Evolutionary conservation across 305 asterid genomes (phyloP).

Genomic region (Fraxinus ornus): DNA sequence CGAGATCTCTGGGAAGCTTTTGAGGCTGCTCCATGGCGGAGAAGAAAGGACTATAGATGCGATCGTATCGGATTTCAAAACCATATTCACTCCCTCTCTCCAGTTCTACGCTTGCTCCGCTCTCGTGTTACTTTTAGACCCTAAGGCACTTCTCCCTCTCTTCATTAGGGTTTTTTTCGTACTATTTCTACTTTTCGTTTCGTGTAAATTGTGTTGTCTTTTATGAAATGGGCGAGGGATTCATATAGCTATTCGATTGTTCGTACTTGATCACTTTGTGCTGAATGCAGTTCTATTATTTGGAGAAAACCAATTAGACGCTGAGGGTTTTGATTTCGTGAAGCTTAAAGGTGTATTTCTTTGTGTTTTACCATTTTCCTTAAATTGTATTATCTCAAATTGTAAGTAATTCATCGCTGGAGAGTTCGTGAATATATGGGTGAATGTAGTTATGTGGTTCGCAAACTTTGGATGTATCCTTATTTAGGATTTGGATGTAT

Average conservation of each 20-base stretch:
- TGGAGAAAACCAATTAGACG: background rate
- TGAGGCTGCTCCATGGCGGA: conserved; percentile 60
- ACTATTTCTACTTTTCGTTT: background rate
- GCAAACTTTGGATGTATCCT: background rate
- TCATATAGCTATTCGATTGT: background rate
- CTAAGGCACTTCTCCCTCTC: conserved; percentile 29
- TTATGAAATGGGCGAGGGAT: background rate
- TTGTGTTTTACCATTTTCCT: background rate
- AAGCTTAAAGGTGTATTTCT: background rate
- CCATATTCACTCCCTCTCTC: conserved; percentile 46
- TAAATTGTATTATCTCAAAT: background rate
- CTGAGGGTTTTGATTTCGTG: background rate
- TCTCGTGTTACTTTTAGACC: conserved; percentile 60
- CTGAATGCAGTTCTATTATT: background rate
- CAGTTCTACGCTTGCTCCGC: conserved; percentile 67
- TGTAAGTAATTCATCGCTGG: conserved; percentile 1
- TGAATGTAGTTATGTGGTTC: background rate
- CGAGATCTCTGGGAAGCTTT: conserved; percentile 60
- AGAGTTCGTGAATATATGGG: background rate
- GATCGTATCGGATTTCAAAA: conserved; percentile 57
- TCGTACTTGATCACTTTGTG: background rate
- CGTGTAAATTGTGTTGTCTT: background rate
- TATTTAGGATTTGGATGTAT: background rate
- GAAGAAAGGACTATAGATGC: conserved; percentile 62
- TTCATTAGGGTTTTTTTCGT: conserved; percentile 27